Base-by-base conservation (phyloP, 768 basidiomycete species). In the Suillus discolor region DNA sequence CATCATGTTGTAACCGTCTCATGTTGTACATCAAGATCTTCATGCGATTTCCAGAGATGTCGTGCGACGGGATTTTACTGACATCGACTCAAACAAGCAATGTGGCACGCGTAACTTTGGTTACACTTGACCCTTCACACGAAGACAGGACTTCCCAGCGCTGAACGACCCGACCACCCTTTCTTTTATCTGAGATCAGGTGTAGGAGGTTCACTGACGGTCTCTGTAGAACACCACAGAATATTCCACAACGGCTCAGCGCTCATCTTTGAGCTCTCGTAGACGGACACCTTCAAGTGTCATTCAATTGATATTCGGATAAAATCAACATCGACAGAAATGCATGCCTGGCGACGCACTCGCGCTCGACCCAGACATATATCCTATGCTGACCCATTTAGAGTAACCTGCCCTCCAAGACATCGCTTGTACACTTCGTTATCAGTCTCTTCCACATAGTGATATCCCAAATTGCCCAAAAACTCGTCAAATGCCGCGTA, bases 371-470 rank as follows among this genome's bases (percentile, higher is more conserved):
- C 20, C 31, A 11, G 11, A 34, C 31, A 20, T 18, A 11, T 18
- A 42, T 42, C 2, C 41, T 60, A 60, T 31, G 59, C 12, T 20
- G 41, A 42, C 31, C 41, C 59, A 60, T 42, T 60, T 18, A 42
- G 59, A 42, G 41, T 3, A 31, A 20, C 16, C 59, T 28, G 38
- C 28, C 59, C 78, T 68, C 78, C 75, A 64, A 94, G 79, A 79
- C 89, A 94, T 70, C 88, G 83, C 71, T 84, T 89, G 77, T 94
- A 97, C 8, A 97, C 88, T 36, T 85, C 82, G 72, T 97, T 99
- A 51, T 92, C 77, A 31, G 97, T 99, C 79, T 99, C 97, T 73
- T 99, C 97, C 15, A 94, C 91, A 76, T 89, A 97, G 0, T 87
- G 82, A 72, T 97, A 99, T 64, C 91, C 92, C 36, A 99, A 80